phyloP scores from a whole-genome alignment of 1,284 basidiomycete species.

The Meripilus lineatus region DNA sequence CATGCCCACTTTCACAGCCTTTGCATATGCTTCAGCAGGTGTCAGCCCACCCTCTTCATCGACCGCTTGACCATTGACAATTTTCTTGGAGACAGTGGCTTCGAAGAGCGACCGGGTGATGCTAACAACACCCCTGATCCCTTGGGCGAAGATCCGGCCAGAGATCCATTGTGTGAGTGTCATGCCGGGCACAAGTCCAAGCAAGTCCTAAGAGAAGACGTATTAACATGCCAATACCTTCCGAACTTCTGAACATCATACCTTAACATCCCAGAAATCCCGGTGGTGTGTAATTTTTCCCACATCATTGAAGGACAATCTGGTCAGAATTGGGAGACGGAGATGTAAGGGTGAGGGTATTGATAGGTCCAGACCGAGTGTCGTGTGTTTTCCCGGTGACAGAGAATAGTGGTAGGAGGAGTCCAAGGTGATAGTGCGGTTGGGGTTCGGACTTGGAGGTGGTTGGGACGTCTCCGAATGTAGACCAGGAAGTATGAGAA shows the following conservation, averaged over 20 bases:
- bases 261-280: constrained; percentile 66
- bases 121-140: constrained; percentile 34
- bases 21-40: constrained; percentile 14
- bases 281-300: constrained; percentile 68
- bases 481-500: constrained; percentile 34
- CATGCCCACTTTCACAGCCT: constrained; percentile 5
- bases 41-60: constrained; percentile 22
- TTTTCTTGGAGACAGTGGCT: not conserved
- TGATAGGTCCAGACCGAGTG: constrained; percentile 44
- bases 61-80: not conserved
- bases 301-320: constrained; percentile 70
- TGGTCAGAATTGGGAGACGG: constrained; percentile 60
- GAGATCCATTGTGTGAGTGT: constrained; percentile 61
- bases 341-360: constrained; percentile 69
- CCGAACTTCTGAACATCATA: constrained; percentile 5
- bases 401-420: constrained; percentile 6
- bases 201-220: constrained; percentile 43
- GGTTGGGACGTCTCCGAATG: constrained; percentile 19
- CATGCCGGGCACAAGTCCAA: constrained; percentile 64
- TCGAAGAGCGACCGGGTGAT: constrained; percentile 20
- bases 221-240: not conserved
- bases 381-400: constrained; percentile 16
- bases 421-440: constrained; percentile 17
- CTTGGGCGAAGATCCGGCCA: constrained; percentile 51
- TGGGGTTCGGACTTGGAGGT: constrained; percentile 5